phyloP scores from a whole-genome alignment of 352 stramenopile genomes.

The Pythium biforme region DNA sequence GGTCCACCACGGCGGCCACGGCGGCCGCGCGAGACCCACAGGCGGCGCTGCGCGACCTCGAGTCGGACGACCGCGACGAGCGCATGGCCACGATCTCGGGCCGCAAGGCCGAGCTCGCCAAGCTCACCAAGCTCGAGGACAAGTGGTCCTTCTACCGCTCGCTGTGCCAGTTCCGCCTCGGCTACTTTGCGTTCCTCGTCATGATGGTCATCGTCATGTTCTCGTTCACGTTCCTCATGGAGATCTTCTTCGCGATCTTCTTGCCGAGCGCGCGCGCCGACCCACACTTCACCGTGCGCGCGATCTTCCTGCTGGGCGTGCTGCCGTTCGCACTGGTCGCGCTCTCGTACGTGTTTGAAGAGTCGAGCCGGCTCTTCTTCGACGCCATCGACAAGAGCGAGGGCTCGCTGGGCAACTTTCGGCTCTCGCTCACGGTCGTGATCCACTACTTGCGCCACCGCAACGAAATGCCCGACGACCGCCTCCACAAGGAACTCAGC shows the following conservation, averaged over 20 bases:
- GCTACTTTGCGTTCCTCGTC: constrained; percentile 87
- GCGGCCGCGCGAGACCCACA: background rate
- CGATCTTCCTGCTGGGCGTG: constrained; percentile 62
- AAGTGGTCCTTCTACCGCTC: constrained; percentile 78
- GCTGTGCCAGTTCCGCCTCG: constrained; percentile 82
- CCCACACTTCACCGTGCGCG: constrained; percentile 68
- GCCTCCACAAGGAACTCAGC: constrained; percentile 51
- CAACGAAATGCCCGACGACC: constrained; percentile 78
- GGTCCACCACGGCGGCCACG: constrained; percentile 6
- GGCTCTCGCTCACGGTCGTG: constrained; percentile 76
- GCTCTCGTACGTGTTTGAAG: constrained; percentile 88
- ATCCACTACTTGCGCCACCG: constrained; percentile 84
- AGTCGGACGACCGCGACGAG: constrained; percentile 31
- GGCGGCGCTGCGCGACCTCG: constrained; percentile 7
- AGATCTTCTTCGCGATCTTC: constrained; percentile 91
- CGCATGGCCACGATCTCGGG: constrained; percentile 61
- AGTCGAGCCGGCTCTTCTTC: constrained; percentile 76
- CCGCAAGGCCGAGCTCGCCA: constrained; percentile 65
- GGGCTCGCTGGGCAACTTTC: constrained; percentile 79
- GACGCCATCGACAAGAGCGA: constrained; percentile 87
- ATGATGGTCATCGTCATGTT: constrained; percentile 91
- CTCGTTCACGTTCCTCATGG: constrained; percentile 87
- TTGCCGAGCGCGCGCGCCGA: constrained; percentile 71
- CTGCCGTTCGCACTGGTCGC: constrained; percentile 79
- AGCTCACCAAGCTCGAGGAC: constrained; percentile 54